A percentile compares a stretch with the other conserved stretches of the same genome.
These are phyloP conservation scores for Clitopilus passeckerianus DNA, from an alignment of 768 basidiomycete genomes.

Conservation along the genomic window DNA sequence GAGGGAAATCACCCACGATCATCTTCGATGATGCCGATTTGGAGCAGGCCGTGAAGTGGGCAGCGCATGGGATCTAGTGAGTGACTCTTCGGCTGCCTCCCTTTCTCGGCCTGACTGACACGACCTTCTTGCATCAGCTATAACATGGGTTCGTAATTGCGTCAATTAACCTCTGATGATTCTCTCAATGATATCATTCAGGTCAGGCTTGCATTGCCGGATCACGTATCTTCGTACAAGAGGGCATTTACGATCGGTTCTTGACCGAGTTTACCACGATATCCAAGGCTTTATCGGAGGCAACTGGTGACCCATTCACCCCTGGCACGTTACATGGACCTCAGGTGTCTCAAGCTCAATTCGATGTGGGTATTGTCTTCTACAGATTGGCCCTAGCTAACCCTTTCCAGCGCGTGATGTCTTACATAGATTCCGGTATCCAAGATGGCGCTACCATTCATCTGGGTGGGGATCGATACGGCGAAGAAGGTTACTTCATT, in stretches of 20 bases:
- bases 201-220: slow-evolving; percentile 79
- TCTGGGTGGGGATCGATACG: slow-evolving; percentile 52
- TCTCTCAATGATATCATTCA: neutral
- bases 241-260: slow-evolving; percentile 75
- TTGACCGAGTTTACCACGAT: slow-evolving; percentile 47
- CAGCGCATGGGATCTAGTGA: slow-evolving; percentile 66
- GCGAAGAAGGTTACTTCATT: slow-evolving; percentile 66
- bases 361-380: slow-evolving; percentile 39
- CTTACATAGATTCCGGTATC: slow-evolving; percentile 68
- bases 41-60: slow-evolving; percentile 69
- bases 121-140: slow-evolving; percentile 2
- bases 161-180: neutral
- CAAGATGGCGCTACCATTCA: slow-evolving; percentile 58
- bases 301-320: slow-evolving; percentile 62
- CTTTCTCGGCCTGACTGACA: neutral
- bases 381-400: neutral
- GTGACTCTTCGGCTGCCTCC: neutral
- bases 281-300: slow-evolving; percentile 37
- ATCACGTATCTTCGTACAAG: slow-evolving; percentile 79
- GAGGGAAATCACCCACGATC: slow-evolving; percentile 68
- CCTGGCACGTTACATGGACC: slow-evolving; percentile 60
- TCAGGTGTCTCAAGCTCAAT: slow-evolving; percentile 64
- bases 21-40: slow-evolving; percentile 71
- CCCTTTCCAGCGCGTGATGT: slow-evolving; percentile 50
- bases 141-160: slow-evolving; percentile 20